These are phyloP conservation scores for Batkoa obscura DNA, from an alignment of 371 early-diverging fungal genomes.

Conservation along the genomic window DNA sequence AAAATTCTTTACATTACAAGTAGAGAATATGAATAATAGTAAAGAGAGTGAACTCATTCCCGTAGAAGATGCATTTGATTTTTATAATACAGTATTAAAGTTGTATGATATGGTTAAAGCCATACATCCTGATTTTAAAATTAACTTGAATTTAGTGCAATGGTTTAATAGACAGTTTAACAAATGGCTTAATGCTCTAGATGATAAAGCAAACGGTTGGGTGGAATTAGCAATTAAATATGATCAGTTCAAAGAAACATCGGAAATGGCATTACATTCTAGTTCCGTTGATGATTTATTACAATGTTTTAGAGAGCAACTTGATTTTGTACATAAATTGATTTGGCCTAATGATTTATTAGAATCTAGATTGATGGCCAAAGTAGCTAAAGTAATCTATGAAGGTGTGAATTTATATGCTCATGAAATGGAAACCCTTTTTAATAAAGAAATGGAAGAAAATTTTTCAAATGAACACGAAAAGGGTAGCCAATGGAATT, in stretches of 20 bases:
- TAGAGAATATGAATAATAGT: slow-evolving; percentile 2
- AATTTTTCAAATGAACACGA: not conserved
- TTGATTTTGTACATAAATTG: slow-evolving; percentile 41
- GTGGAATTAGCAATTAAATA: slow-evolving; percentile 4
- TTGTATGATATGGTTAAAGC: not conserved
- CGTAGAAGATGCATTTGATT: slow-evolving; percentile 1
- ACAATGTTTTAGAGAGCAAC: slow-evolving; percentile 52
- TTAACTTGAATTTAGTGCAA: slow-evolving; percentile 1
- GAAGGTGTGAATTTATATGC: slow-evolving; percentile 1
- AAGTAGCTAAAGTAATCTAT: slow-evolving; percentile 35
- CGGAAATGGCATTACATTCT: slow-evolving; percentile 43
- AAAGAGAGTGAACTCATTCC: slow-evolving; percentile 5
- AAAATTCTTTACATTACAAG: slow-evolving; percentile 1
- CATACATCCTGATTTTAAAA: not conserved
- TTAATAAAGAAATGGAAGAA: not conserved
- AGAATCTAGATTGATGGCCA: slow-evolving; percentile 43
- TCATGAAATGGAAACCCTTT: not conserved
- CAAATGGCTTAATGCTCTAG: slow-evolving; percentile 5
- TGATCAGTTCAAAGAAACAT: slow-evolving; percentile 30
- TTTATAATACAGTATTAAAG: not conserved
- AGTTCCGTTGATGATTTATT: slow-evolving; percentile 64
- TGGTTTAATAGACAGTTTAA: slow-evolving; percentile 6
- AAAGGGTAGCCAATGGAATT: not conserved
- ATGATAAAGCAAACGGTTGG: slow-evolving; percentile 1
- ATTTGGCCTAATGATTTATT: slow-evolving; percentile 57